phyloP scores from a whole-genome alignment of 1,139 yeast species.

The Kurtzmaniella quercitrusa region DNA sequence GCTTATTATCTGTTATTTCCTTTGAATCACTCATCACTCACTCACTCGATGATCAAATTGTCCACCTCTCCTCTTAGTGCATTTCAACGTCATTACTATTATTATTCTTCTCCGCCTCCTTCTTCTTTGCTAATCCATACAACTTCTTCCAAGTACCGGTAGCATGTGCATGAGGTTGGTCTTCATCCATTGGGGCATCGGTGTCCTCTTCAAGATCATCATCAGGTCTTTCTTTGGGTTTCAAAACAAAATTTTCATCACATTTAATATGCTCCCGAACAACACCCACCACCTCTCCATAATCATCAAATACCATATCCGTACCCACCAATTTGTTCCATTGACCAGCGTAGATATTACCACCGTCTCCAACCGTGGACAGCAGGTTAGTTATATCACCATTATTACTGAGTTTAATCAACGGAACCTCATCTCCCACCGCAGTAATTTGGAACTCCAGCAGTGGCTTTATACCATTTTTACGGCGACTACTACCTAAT shows the following conservation, averaged over 20 bases:
- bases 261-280: slow-evolving; percentile 38
- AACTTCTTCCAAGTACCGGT: slow-evolving; percentile 1
- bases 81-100: background rate
- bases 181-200: background rate
- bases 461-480: slow-evolving; percentile 32
- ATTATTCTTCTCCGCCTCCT: slow-evolving; percentile 1
- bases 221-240: slow-evolving; percentile 13
- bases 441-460: slow-evolving; percentile 41
- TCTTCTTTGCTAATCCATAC: slow-evolving; percentile 6
- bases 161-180: background rate
- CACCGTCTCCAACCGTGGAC: slow-evolving; percentile 30
- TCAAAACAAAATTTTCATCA: slow-evolving; percentile 24
- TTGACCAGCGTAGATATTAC: slow-evolving; percentile 58
- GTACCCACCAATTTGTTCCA: slow-evolving; percentile 85
- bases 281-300: slow-evolving; percentile 47
- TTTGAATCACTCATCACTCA: no score
- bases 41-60: no score
- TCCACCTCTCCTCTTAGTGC: background rate
- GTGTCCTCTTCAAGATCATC: slow-evolving; percentile 3
- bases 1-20: no score
- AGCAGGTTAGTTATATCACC: slow-evolving; percentile 24
- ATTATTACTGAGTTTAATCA: slow-evolving; percentile 37
- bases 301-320: slow-evolving; percentile 61
- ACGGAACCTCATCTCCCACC: slow-evolving; percentile 28
- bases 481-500: slow-evolving; percentile 8